Percentiles rank a stretch among this genome's conserved stretches.
phyloP scores from a whole-genome alignment of 805 yeast genomes.

The Suhomyces canberraensis region DNA sequence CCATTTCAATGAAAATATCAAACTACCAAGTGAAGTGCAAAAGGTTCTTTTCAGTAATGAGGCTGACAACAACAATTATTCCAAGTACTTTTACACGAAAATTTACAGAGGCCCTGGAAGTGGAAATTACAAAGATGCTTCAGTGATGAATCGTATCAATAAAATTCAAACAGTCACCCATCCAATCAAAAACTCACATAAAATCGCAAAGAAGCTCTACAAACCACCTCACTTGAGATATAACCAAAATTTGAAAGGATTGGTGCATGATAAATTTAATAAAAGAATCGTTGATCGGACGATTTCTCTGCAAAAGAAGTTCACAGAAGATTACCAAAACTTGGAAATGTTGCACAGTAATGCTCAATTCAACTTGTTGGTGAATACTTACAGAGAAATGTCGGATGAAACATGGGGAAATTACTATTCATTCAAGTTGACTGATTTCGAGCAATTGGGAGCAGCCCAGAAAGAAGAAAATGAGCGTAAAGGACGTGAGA shows the following conservation, averaged over 20 bases:
- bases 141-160: slow-evolving; percentile 38
- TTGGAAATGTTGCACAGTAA: slow-evolving; percentile 44
- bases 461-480: slow-evolving; percentile 15
- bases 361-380: slow-evolving; percentile 36
- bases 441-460: slow-evolving; percentile 37
- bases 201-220: slow-evolving; percentile 15
- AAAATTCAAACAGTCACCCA: slow-evolving; percentile 26
- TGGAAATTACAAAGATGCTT: slow-evolving; percentile 45
- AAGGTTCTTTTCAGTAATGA: slow-evolving; percentile 35
- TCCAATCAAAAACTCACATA: slow-evolving; percentile 15
- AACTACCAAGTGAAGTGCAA: slow-evolving; percentile 32
- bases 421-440: slow-evolving; percentile 36
- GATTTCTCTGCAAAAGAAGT: slow-evolving; percentile 25
- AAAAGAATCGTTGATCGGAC: slow-evolving; percentile 29
- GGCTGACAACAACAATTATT: slow-evolving; percentile 31
- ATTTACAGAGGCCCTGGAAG: slow-evolving; percentile 44
- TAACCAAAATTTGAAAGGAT: slow-evolving; percentile 34
- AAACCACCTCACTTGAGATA: slow-evolving; percentile 13
- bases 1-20: slow-evolving; percentile 22
- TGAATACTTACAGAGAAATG: slow-evolving; percentile 39
- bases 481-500: slow-evolving; percentile 11
- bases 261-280: slow-evolving; percentile 32
- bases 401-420: slow-evolving; percentile 38
- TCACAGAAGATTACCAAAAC: slow-evolving; percentile 35
- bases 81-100: slow-evolving; percentile 39